phyloP scores from a whole-genome alignment of 163 green algal species.

The Volvox carteri region DNA sequence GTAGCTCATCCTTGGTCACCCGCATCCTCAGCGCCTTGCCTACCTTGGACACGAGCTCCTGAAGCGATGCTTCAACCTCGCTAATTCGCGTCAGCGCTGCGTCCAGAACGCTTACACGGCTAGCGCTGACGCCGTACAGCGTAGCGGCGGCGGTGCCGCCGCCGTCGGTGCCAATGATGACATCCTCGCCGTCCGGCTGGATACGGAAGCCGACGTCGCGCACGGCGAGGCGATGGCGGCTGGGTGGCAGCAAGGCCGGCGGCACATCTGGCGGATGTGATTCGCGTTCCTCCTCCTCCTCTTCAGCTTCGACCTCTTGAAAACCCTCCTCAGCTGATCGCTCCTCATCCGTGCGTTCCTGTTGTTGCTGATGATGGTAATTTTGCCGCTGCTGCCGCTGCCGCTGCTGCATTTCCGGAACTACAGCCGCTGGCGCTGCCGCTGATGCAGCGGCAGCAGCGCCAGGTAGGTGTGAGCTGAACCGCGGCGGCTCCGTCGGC shows the following conservation, averaged over 20 bases:
- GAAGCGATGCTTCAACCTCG: not conserved
- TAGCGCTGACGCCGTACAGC: not conserved
- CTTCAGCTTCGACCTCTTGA: not conserved
- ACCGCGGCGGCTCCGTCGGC: not conserved
- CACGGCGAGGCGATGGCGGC: not conserved
- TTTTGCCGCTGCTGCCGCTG: not conserved
- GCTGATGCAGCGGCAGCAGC: too few species aligned
- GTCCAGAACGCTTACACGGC: not conserved
- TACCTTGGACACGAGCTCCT: not conserved
- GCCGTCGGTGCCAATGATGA: not conserved
- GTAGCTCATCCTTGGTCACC: constrained; percentile 33
- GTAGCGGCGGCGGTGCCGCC: not conserved
- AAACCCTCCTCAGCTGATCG: too few species aligned
- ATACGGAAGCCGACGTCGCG: constrained; percentile 23
- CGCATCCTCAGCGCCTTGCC: constrained; percentile 16
- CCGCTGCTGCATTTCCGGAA: not conserved
- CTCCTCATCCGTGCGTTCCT: not conserved
- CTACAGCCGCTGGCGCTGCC: too few species aligned
- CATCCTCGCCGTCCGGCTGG: not conserved
- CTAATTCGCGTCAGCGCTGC: not conserved
- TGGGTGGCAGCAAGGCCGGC: not conserved
- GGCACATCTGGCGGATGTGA: not conserved
- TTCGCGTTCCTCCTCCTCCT: not conserved
- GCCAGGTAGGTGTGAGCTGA: too few species aligned
- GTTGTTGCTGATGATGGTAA: not conserved